Percentiles rank a stretch among this genome's conserved stretches.
phyloP scores from a whole-genome alignment of 1,139 yeast species.

The Arxiozyma slooffiae region DNA sequence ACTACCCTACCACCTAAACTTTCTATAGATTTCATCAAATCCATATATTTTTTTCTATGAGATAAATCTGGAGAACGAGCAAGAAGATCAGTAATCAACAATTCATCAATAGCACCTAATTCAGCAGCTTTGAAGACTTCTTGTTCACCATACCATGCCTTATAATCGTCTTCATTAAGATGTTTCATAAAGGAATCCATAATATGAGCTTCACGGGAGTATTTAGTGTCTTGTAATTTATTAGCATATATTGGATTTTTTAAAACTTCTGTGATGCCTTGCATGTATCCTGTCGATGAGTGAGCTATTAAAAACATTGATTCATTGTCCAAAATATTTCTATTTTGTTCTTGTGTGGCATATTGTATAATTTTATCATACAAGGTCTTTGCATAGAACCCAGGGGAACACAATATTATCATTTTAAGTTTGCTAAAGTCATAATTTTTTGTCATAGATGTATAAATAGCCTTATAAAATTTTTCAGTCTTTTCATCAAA shows the following conservation, averaged over 20 bases:
- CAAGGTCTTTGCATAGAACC: constrained; percentile 66
- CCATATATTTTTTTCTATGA: constrained; percentile 59
- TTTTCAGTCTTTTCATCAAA: constrained; percentile 72
- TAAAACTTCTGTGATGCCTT: constrained; percentile 80
- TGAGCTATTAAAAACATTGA: constrained; percentile 70
- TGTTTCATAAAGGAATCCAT: constrained; percentile 71
- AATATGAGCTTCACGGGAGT: constrained; percentile 59
- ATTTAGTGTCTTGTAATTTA: constrained; percentile 69
- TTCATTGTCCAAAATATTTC: constrained; percentile 46
- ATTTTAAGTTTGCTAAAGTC: constrained; percentile 66
- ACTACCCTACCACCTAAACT: constrained; percentile 66
- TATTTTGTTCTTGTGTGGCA: constrained; percentile 51
- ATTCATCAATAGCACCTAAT: constrained; percentile 64
- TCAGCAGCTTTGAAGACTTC: constrained; percentile 69
- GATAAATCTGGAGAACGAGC: constrained; percentile 69
- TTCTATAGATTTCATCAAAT: constrained; percentile 59
- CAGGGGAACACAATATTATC: constrained; percentile 84
- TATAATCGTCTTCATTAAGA: constrained; percentile 67
- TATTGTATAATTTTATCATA: constrained; percentile 44
- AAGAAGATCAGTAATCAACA: constrained; percentile 69
- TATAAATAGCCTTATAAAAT: constrained; percentile 56
- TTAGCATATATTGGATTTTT: constrained; percentile 58
- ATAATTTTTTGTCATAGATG: constrained; percentile 57
- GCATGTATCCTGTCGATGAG: constrained; percentile 85
- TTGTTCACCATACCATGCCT: constrained; percentile 88